A percentile compares a stretch with the other conserved stretches of the same genome.
phyloP scores from a whole-genome alignment of 768 basidiomycete species.

The Podaxis mareebaensis region DNA sequence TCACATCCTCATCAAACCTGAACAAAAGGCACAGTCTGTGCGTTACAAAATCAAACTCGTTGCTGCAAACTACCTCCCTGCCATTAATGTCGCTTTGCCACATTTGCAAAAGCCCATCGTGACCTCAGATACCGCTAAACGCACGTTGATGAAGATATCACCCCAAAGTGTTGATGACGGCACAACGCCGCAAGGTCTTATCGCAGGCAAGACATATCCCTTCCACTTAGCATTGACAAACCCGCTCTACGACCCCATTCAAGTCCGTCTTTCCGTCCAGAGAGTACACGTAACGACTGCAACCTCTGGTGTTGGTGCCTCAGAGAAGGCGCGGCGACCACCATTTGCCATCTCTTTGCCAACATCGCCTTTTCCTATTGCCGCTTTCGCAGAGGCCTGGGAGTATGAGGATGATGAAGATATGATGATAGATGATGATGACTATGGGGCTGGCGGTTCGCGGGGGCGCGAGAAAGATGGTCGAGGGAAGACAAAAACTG shows the following conservation, averaged over 20 bases:
- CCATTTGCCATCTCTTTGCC: constrained; percentile 84
- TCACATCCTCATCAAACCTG: constrained; percentile 97
- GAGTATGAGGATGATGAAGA: constrained; percentile 97
- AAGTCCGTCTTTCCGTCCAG: constrained; percentile 83
- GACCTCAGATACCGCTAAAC: constrained; percentile 39
- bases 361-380: constrained; percentile 74
- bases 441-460: constrained; percentile 51
- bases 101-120: constrained; percentile 46
- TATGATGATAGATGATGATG: constrained; percentile 60
- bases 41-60: constrained; percentile 98
- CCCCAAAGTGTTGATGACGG: constrained; percentile 42
- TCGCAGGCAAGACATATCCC: constrained; percentile 78
- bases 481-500: constrained; percentile 51
- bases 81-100: constrained; percentile 73
- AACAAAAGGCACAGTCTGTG: constrained; percentile 93
- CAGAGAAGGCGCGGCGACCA: constrained; percentile 62
- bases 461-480: constrained; percentile 48
- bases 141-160: constrained; percentile 39
- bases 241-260: constrained; percentile 94
- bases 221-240: constrained; percentile 94
- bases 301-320: constrained; percentile 30
- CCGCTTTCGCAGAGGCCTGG: constrained; percentile 96
- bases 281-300: constrained; percentile 53
- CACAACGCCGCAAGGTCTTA: constrained; percentile 42
- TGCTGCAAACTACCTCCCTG: constrained; percentile 91